These are phyloP conservation scores for Iberis pinnata DNA, from an alignment of 345 rosid species.

Conservation along the genomic window DNA sequence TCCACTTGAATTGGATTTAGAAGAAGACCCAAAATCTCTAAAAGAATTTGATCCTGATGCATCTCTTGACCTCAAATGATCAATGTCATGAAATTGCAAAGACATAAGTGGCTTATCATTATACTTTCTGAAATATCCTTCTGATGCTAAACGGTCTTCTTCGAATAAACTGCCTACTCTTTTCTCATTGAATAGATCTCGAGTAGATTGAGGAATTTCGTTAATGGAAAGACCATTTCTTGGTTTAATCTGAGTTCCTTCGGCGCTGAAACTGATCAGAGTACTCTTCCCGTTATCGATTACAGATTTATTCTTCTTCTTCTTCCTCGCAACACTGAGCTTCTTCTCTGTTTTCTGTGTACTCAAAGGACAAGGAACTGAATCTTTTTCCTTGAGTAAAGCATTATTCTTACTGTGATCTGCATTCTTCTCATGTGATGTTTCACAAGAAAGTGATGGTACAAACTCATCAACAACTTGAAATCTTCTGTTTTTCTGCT, in stretches of 20 bases:
- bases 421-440: slow-evolving; percentile 28
- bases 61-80: slow-evolving; percentile 34
- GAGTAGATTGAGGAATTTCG: slow-evolving; percentile 29
- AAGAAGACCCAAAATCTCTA: slow-evolving; percentile 31
- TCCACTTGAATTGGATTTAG: slow-evolving; percentile 34
- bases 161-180: slow-evolving; percentile 40
- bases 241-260: slow-evolving; percentile 30
- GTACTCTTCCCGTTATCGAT: slow-evolving; percentile 32
- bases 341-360: slow-evolving; percentile 37
- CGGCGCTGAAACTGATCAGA: slow-evolving; percentile 27
- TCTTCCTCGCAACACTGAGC: slow-evolving; percentile 39
- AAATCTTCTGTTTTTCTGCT: slow-evolving; percentile 46
- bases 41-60: slow-evolving; percentile 27
- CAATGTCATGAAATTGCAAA: slow-evolving; percentile 31
- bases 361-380: slow-evolving; percentile 28
- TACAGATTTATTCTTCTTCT: slow-evolving; percentile 38
- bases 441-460: slow-evolving; percentile 32
- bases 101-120: slow-evolving; percentile 22
- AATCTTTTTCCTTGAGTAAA: slow-evolving; percentile 33
- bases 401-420: slow-evolving; percentile 30
- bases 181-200: slow-evolving; percentile 34
- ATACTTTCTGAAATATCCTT: slow-evolving; percentile 30
- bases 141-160: slow-evolving; percentile 33
- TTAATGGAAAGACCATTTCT: slow-evolving; percentile 22
- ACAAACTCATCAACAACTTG: slow-evolving; percentile 32